Evolutionary conservation across 2,329 filamentous ascomycete genomes (phyloP).

Genomic region (Stemphylium vesicarium): DNA sequence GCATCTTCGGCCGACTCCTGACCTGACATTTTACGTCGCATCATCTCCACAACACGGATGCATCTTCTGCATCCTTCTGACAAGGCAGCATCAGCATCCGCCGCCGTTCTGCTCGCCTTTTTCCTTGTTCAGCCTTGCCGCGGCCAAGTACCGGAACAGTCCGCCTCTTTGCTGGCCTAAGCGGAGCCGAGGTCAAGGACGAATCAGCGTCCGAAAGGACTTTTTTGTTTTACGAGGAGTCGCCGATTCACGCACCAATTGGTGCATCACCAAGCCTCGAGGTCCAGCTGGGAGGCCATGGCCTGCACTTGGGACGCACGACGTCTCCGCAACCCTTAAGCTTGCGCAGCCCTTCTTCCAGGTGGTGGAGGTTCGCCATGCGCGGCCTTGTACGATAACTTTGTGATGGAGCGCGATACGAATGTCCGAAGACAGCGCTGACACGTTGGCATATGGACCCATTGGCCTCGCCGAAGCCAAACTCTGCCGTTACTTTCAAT

Average conservation of each 20-base stretch:
- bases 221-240: slow-evolving; percentile 37
- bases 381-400: background rate
- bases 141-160: slow-evolving; percentile 35
- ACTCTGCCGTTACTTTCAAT: slow-evolving; percentile 29
- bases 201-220: slow-evolving; percentile 36
- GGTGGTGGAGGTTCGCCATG: slow-evolving; percentile 27
- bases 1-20: background rate
- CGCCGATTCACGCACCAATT: slow-evolving; percentile 37
- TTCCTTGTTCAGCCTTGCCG: slow-evolving; percentile 39
- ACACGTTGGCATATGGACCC: slow-evolving; percentile 26
- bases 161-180: slow-evolving; percentile 32
- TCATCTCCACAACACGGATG: slow-evolving; percentile 12
- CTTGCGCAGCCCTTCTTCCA: slow-evolving; percentile 12
- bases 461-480: slow-evolving; percentile 19
- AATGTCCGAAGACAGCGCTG: slow-evolving; percentile 26
- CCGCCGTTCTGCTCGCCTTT: slow-evolving; percentile 10
- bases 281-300: slow-evolving; percentile 21
- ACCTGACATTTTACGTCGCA: slow-evolving; percentile 9
- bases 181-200: slow-evolving; percentile 32
- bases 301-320: slow-evolving; percentile 21
- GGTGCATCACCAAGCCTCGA: slow-evolving; percentile 25
- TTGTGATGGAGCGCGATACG: slow-evolving; percentile 19
- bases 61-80: slow-evolving; percentile 12
- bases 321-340: slow-evolving; percentile 14
- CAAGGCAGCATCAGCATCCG: slow-evolving; percentile 23